Evolutionary conservation across 2,329 filamentous ascomycete genomes (phyloP), one percentile per base, ranked within the genome.

Genomic region (Geoglossum cookeanum): DNA sequence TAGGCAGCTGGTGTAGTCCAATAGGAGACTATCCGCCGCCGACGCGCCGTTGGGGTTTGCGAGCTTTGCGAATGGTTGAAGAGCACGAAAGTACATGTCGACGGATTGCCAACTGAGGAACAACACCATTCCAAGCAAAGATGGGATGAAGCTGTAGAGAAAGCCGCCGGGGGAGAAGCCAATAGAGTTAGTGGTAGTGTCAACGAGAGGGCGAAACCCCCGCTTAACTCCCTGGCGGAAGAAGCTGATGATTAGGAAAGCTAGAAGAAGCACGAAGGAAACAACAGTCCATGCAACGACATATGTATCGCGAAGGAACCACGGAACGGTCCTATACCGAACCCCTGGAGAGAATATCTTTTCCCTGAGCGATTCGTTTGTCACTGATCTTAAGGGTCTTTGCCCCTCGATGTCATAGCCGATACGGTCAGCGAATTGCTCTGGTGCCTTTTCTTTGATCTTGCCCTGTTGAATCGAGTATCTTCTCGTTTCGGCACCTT

Each of bases 141-240:
- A 79, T 0, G 86, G 85, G 27, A 90, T 58, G 68, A 90, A 88
- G 60, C 79, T 81, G 72, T 89, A 96, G 55, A 95, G 71, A 70
- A 96, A 96, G 69, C 95, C 88, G 55, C 88, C 87, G 0, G 86
- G 75, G 1, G 87, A 94, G 69, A 94, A 96, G 17, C 84, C 86
- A 30, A 73, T 73, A 0, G 70, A 64, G 3, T 77, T 72, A 0
- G 87, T 80, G 2, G 74, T 72, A 0, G 83, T 80, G 8, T 75
- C 71, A 0, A 95, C 72, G 5, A 76, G 72, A 1, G 90, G 88
- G 5, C 76, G 68, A 67, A 94, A 96, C 7, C 89, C 90, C 6
- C 74, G 67, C 42, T 77, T 71, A 33, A 94, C 75, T 9, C 78
- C 77, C 7, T 76, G 73, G 44, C 84, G 81, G 59, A 90, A 74